Evolutionary conservation across 2,329 filamentous ascomycete genomes (phyloP).

Genomic region (Cadophora gregata): DNA sequence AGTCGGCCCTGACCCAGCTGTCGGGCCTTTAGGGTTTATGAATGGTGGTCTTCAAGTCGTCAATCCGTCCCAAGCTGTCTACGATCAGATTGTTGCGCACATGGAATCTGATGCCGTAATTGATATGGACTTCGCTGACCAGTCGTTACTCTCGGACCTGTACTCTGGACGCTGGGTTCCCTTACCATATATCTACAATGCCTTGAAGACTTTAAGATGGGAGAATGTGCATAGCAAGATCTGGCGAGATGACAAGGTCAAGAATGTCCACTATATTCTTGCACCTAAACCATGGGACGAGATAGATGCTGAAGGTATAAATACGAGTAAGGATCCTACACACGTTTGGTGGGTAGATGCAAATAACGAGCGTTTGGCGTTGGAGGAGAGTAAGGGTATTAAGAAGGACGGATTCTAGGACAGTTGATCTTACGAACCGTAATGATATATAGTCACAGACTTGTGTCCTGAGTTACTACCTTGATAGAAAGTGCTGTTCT

Average conservation of each 20-base stretch:
- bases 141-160: slow-evolving; percentile 61
- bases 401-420: slow-evolving; percentile 39
- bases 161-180: slow-evolving; percentile 62
- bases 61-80: slow-evolving; percentile 55
- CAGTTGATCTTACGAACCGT: no score
- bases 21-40: slow-evolving; percentile 56
- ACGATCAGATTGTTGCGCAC: slow-evolving; percentile 56
- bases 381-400: slow-evolving; percentile 45
- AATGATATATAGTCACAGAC: no score
- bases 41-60: slow-evolving; percentile 65
- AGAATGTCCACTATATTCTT: slow-evolving; percentile 67
- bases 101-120: slow-evolving; percentile 54
- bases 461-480: no score
- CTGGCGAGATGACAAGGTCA: slow-evolving; percentile 63
- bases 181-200: slow-evolving; percentile 67
- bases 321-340: slow-evolving; percentile 50
- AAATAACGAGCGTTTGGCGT: slow-evolving; percentile 49
- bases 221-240: slow-evolving; percentile 58
- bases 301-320: slow-evolving; percentile 51
- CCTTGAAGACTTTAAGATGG: slow-evolving; percentile 64
- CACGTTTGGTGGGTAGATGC: slow-evolving; percentile 62
- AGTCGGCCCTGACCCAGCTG: slow-evolving; percentile 51
- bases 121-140: slow-evolving; percentile 63
- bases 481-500: no score
- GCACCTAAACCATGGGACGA: slow-evolving; percentile 68